Evolutionary conservation across 306 rosid genomes (phyloP).

Genomic region (Mimosa bimucronata): DNA sequence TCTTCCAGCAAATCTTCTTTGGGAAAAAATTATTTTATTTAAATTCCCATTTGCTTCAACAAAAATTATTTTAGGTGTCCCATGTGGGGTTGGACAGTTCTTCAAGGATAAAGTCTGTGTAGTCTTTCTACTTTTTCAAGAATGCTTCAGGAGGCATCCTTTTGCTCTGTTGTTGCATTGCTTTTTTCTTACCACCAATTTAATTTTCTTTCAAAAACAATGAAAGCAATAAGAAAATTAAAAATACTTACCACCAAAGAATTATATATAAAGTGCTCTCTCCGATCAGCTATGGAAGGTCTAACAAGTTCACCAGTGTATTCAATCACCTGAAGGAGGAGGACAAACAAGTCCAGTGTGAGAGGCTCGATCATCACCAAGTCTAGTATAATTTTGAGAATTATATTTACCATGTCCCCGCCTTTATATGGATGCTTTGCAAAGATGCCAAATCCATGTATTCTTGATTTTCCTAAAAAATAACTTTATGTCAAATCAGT

Average conservation of each 20-base stretch:
- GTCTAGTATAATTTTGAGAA: constrained; percentile 27
- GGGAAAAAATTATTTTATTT: background rate
- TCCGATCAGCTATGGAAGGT: constrained; percentile 93
- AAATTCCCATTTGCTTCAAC: background rate
- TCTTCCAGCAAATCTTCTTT: background rate
- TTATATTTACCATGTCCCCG: constrained; percentile 87
- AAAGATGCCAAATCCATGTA: constrained; percentile 99
- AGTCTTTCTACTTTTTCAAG: background rate
- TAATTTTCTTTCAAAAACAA: background rate
- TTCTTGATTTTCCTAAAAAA: constrained; percentile 81
- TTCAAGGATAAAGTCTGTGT: background rate
- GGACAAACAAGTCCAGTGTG: constrained; percentile 20
- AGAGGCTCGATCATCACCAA: constrained; percentile 33
- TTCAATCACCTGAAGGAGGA: constrained; percentile 78
- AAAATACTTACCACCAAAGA: constrained; percentile 84
- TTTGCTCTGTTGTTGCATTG: background rate
- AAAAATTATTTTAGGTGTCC: background rate
- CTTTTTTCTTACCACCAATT: background rate
- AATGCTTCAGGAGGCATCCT: background rate
- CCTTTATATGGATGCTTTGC: constrained; percentile 97
- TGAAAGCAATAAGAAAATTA: constrained; percentile 14
- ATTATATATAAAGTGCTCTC: constrained; percentile 95
- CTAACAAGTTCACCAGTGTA: constrained; percentile 96
- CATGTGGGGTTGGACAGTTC: background rate
- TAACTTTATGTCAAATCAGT: constrained; percentile 12